Conservation (phyloP, 768 basidiomycete species). For the Cystobasidium onofrii region DNA sequence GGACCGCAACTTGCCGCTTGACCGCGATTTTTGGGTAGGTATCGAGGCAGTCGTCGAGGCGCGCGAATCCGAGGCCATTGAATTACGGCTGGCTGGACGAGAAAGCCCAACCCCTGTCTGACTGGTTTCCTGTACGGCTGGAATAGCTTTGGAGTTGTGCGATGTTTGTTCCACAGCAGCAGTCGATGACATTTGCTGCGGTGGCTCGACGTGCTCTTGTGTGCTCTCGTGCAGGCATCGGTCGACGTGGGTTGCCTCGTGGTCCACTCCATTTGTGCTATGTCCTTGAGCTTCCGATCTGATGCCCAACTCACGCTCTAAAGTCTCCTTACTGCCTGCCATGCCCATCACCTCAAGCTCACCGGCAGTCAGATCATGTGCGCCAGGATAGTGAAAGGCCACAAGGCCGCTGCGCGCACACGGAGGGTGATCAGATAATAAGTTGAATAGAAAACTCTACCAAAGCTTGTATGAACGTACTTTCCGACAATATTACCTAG, state of each 20-base stretch:
- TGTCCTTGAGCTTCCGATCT: too few relatives aligned
- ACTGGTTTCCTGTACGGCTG: neutral
- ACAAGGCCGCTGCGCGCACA: conserved; percentile 14
- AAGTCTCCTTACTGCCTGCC: conserved; percentile 17
- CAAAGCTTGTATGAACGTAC: neutral
- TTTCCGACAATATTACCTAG: conserved; percentile 28
- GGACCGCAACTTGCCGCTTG: neutral
- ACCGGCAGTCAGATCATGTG: neutral
- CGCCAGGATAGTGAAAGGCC: conserved; percentile 14
- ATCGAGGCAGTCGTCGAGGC: neutral
- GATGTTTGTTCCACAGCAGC: too few relatives aligned
- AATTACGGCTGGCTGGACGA: neutral
- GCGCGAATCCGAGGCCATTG: neutral
- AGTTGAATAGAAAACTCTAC: too few relatives aligned
- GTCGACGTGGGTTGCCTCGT: too few relatives aligned
- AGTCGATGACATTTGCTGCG: too few relatives aligned
- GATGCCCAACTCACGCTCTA: neutral
- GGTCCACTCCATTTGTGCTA: too few relatives aligned
- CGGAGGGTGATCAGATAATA: neutral
- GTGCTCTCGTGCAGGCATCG: too few relatives aligned
- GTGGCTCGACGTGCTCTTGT: too few relatives aligned
- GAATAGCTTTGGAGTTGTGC: too few relatives aligned
- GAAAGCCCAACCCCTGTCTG: neutral
- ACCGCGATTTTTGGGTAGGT: neutral
- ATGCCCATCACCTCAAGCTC: conserved; percentile 20